Base-by-base conservation (phyloP, 805 yeast species). In the Metschnikowia baotianmanensis region DNA sequence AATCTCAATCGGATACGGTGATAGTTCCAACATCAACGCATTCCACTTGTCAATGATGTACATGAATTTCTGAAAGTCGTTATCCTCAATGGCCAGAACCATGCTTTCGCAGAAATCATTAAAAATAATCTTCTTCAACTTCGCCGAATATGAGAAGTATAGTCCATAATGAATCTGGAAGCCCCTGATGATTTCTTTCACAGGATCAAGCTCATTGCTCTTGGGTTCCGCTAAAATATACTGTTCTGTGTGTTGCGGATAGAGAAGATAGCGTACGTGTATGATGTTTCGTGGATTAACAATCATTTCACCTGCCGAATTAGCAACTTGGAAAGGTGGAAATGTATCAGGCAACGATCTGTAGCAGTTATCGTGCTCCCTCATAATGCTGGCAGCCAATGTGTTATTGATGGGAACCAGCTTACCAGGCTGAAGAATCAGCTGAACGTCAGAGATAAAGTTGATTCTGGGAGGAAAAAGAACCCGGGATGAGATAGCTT, bases 141-240 rank as follows among this genome's bases (percentile, higher is more conserved):
- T 47, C 6, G 45, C 53, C 1, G 72, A 67, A 37, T 67, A 69
- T 1, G 71, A 67, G 41, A 70, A 70, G 47, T 63, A 70, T 9
- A 70, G 53, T 4, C 69, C 56, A 38, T 59, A 65, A 42, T 69
- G 73, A 12, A 69, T 61, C 57, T 66, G 68, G 40, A 70, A 63
- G 5, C 69, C 48, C 43, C 62, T 56, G 30, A 79, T 82, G 39
- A 83, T 69, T 51, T 84, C 91, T 36, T 68, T 74, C 33, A 80
- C 63, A 4, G 89, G 86, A 52, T 82, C 80, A 29, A 79, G 66
- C 43, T 75, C 80, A 39, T 77, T 77, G 45, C 72, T 71, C 45
- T 76, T 77, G 5, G 83, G 77, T 12, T 63, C 59, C 3, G 74
- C 73, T 26, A 80, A 58, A 7, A 69, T 45, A 46, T 74, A 80